A percentile compares a stretch with the other conserved stretches of the same genome.
Conservation (phyloP, 2,329 filamentous ascomycete genomes). For the Penicillium sp. region DNA sequence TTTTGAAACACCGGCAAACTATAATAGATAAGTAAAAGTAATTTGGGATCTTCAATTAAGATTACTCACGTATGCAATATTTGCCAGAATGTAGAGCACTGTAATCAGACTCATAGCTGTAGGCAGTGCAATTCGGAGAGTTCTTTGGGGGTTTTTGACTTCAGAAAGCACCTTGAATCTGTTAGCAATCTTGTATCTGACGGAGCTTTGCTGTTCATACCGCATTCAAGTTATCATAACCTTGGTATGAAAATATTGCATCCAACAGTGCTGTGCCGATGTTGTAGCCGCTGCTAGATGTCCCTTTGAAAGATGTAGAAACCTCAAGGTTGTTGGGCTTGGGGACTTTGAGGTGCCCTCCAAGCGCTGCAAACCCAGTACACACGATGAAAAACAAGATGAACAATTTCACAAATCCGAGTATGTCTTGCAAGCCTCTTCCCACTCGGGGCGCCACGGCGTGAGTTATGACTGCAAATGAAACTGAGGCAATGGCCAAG, state of each 20-base stretch:
- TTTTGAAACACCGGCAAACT: constrained; percentile 53
- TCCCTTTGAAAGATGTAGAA: constrained; percentile 18
- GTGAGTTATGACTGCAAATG: constrained; percentile 44
- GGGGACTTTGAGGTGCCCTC: constrained; percentile 37
- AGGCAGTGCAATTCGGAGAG: constrained; percentile 54
- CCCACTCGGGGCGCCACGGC: constrained; percentile 41
- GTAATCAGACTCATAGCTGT: constrained; percentile 52
- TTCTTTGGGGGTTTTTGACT: constrained; percentile 55
- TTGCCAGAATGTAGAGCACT: constrained; percentile 54
- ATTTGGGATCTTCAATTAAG: neutral
- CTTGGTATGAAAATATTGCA: constrained; percentile 46
- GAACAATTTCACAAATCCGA: constrained; percentile 48
- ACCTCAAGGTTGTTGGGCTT: constrained; percentile 44
- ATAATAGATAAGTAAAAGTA: neutral
- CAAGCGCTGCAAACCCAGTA: constrained; percentile 41
- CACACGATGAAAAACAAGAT: constrained; percentile 46
- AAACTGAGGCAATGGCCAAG: constrained; percentile 26
- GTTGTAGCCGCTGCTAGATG: constrained; percentile 20
- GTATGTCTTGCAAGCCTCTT: constrained; percentile 45
- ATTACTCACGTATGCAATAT: constrained; percentile 49
- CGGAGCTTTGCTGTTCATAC: neutral
- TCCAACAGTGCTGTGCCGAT: constrained; percentile 35
- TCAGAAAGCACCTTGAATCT: constrained; percentile 48
- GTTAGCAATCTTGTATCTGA: neutral
- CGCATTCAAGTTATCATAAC: constrained; percentile 28